A percentile compares a stretch with the other conserved stretches of the same genome.
Evolutionary conservation across 495 filamentous ascomycete genomes (phyloP).

Genomic region (Talaromyces proteolyticus): DNA sequence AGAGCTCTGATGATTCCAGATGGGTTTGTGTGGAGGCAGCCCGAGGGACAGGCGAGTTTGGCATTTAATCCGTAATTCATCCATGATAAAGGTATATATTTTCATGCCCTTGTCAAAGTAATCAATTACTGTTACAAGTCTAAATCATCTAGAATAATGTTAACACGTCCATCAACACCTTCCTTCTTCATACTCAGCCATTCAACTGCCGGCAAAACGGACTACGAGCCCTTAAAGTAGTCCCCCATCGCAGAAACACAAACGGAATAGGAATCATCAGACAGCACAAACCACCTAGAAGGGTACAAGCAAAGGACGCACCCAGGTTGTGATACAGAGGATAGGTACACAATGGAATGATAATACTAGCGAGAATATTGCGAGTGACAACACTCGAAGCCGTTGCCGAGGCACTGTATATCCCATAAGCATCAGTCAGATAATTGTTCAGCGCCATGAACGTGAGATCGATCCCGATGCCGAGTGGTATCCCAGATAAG

Average conservation of each 20-base stretch:
- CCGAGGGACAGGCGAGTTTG: not conserved
- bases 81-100: no score
- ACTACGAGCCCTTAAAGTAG: slow-evolving; percentile 29
- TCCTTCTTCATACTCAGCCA: not conserved
- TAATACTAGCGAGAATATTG: slow-evolving; percentile 51
- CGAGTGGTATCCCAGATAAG: slow-evolving; percentile 60
- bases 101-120: no score
- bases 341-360: slow-evolving; percentile 38
- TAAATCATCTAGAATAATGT: no score
- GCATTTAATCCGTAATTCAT: not conserved
- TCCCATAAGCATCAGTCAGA: slow-evolving; percentile 68
- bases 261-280: slow-evolving; percentile 37
- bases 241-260: slow-evolving; percentile 27
- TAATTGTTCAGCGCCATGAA: slow-evolving; percentile 71
- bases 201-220: slow-evolving; percentile 29
- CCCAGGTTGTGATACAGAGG: slow-evolving; percentile 34
- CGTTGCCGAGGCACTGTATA: slow-evolving; percentile 63
- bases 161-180: not conserved
- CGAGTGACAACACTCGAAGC: slow-evolving; percentile 57
- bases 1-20: not conserved
- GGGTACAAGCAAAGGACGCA: slow-evolving; percentile 33
- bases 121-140: no score
- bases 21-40: not conserved
- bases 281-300: slow-evolving; percentile 37
- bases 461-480: slow-evolving; percentile 61